Conservation (phyloP, 805 yeast genomes). For the Lipomyces sp. region DNA sequence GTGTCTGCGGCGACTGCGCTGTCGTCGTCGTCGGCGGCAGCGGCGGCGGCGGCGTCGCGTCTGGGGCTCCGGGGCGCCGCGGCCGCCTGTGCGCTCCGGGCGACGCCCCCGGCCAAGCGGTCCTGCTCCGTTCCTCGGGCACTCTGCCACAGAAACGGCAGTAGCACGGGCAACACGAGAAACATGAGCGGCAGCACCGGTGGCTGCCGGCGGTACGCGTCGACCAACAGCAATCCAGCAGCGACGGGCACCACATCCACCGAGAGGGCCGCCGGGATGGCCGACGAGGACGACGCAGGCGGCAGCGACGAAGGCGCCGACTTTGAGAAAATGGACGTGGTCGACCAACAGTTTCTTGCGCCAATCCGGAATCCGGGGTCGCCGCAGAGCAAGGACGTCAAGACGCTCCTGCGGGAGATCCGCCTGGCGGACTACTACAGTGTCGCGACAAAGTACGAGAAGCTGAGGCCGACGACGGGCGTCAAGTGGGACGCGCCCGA, state of each 20-base stretch:
- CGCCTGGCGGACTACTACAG: background rate
- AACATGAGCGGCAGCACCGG: too few relatives aligned
- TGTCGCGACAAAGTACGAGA: slow-evolving; percentile 1
- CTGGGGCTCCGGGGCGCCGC: too few relatives aligned
- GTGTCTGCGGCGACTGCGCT: background rate
- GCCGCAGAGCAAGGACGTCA: too few relatives aligned
- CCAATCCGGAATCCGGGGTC: background rate
- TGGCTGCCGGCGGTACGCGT: too few relatives aligned
- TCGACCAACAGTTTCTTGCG: background rate
- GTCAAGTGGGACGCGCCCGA: slow-evolving; percentile 8
- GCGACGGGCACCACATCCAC: too few relatives aligned
- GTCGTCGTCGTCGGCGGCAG: background rate
- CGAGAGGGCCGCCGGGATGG: too few relatives aligned
- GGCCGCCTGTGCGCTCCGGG: background rate
- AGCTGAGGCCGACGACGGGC: too few relatives aligned
- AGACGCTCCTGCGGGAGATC: slow-evolving; percentile 1
- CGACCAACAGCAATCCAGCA: too few relatives aligned
- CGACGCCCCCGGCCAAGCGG: too few relatives aligned
- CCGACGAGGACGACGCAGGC: background rate
- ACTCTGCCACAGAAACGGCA: too few relatives aligned
- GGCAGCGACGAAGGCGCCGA: background rate
- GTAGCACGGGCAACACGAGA: too few relatives aligned
- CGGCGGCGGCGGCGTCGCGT: background rate
- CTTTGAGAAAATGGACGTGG: background rate
- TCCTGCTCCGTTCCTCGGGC: too few relatives aligned